Base-by-base conservation (phyloP, 345 rosid species). In the Barbarea vulgaris region DNA sequence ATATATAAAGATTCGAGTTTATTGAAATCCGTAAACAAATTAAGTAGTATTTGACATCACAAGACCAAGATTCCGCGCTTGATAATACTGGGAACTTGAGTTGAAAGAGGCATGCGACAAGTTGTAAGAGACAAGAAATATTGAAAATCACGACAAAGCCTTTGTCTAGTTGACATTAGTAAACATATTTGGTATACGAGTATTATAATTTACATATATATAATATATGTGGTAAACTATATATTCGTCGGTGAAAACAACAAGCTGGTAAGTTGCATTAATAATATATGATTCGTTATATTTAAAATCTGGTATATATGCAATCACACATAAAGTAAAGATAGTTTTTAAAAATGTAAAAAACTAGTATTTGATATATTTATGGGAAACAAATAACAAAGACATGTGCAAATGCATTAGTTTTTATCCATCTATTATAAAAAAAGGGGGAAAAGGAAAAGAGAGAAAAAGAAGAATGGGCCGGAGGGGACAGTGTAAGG, bases 31-130 rank as follows among this genome's bases (percentile, higher is more conserved):
- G 53, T 62, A 51, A 72, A 28, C 21, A 39, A 8, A 33, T 33
- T 24, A 56, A 4, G 28, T 54, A 36, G 7, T 21, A 63, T 73
- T 14, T 57, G 72, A 66, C 67, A 66, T 74, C 14, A 17, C 1
- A 44, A 69, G 58, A 69, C 75, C 69, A 76, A 69, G 70, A 76
- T 69, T 76, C 58, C 24, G 50, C 51, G 57, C 58, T 52, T 62
- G 58, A 69, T 69, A 63, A 62, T 0, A 22, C 69, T 76, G 18
- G 75, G 75, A 69, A 76, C 70, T 62, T 76, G 75, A 70, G 64
- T 62, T 69, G 70, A 69, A 69, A 44, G 47, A 59, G 8, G 63
- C 79, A 68, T n/a, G 22, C 11, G 59, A 76, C 80, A 69, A 67
- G 44, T 21, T 46, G 22, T 33, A 65, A 48, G 61, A 42, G 64